These are phyloP conservation scores for Peniophora sp. DNA, from an alignment of 1,284 basidiomycete species.

Conservation along the genomic window DNA sequence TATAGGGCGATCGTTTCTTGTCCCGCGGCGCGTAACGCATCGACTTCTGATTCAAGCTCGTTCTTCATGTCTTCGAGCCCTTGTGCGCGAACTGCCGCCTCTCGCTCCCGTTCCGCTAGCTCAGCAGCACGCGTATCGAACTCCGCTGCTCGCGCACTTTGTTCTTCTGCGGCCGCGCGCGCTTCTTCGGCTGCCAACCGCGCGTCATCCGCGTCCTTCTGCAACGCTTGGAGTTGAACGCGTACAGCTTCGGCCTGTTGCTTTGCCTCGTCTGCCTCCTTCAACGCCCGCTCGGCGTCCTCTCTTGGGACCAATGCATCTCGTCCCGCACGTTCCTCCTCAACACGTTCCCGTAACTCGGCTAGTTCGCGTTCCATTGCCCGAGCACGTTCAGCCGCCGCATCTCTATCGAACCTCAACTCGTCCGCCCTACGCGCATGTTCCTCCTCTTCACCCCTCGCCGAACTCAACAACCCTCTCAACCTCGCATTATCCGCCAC, in stretches of 20 bases:
- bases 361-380: conserved; percentile 38
- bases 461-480: conserved; percentile 7
- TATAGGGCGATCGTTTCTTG: conserved; percentile 92
- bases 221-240: conserved; percentile 33
- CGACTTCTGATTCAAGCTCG: conserved; percentile 64
- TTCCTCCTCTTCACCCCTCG: conserved; percentile 9
- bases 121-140: conserved; percentile 49
- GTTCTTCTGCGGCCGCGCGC: conserved; percentile 42
- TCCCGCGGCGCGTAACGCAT: conserved; percentile 77
- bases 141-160: conserved; percentile 42
- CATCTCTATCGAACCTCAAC: conserved; percentile 39
- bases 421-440: conserved; percentile 14
- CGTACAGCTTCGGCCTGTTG: too few species aligned
- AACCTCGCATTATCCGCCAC: conserved; percentile 50
- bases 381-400: conserved; percentile 20
- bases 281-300: too few species aligned
- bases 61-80: conserved; percentile 61
- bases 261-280: too few species aligned
- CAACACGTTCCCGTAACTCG: conserved; percentile 34
- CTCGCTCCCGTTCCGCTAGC: conserved; percentile 20
- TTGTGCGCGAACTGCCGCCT: not conserved
- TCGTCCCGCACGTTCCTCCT: conserved; percentile 42
- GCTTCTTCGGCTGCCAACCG: conserved; percentile 42
- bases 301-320: conserved; percentile 20
- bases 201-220: conserved; percentile 38